Evolutionary conservation across 2,329 filamentous ascomycete species (phyloP), one percentile per base, ranked within the genome.

Genomic region (Huntiella moniliformis): DNA sequence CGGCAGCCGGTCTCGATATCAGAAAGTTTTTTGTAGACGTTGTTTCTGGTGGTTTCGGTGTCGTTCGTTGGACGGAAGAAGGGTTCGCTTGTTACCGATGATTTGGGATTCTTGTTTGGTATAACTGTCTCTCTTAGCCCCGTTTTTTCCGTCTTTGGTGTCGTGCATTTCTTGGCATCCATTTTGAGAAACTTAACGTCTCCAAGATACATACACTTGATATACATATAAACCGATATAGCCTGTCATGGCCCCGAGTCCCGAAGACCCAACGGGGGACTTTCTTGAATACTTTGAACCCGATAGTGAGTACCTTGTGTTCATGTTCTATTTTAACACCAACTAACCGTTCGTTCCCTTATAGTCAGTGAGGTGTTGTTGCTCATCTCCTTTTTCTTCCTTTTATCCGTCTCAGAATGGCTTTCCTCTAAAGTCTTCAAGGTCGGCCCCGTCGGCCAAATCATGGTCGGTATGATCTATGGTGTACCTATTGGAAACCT

Each of bases 371-470:
- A 58, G 15, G 61, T 66, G 31, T 53, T 67, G 4, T 57, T 61
- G 2, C 54, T 67, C 15, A 53, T 66, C 1, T 67, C 65, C 0
- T 67, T 67, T 51, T 66, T 67, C 52, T 57, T 65, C 51, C 57
- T 66, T 38, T 56, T 67, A 1, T 62, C 59, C 1, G 49, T 65
- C 4, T 58, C 62, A 12, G 60, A 62, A 57, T 66, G 60, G 59
- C 16, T 61, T 0, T 62, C 62, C 2, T 57, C 60, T 15, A 61
- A 61, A 51, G 48, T 64, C 31, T 56, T 67, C 38, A 60, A 60
- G 7, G 65, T 64, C 5, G 64, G 64, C 2, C 61, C 68, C 16
- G 63, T 68, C 35, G 66, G 66, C 4, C 64, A 65, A 38, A 67
- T 68, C 46, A 54, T 63, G 2, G 61, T 68, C 6, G 66, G 66